A percentile compares a stretch with the other conserved stretches of the same genome.
Conservation (phyloP, 352 stramenopile genomes). For the Phytopythium litorale region DNA sequence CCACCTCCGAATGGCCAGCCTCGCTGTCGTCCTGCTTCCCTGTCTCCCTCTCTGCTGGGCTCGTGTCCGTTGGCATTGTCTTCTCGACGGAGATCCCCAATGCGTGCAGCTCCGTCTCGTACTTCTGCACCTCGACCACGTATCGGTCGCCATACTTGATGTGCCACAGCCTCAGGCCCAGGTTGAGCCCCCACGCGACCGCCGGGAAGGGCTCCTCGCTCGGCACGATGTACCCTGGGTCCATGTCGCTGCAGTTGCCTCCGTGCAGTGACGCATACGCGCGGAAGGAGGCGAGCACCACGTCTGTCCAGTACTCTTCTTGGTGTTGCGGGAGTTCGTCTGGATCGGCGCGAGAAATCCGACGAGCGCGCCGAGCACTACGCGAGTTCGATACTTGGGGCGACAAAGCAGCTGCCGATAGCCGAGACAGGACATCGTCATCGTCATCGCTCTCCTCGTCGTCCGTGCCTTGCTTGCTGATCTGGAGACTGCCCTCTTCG, state of each 20-base stretch:
- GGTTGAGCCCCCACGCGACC: constrained; percentile 62
- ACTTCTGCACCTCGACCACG: constrained; percentile 53
- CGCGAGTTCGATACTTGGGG: neutral
- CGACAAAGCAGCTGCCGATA: neutral
- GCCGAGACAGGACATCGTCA: neutral
- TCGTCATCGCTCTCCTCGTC: neutral
- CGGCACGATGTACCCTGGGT: constrained; percentile 56
- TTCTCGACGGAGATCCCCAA: constrained; percentile 25
- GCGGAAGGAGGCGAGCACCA: constrained; percentile 59
- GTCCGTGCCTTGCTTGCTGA: neutral
- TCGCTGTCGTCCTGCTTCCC: neutral
- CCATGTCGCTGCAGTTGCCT: constrained; percentile 52
- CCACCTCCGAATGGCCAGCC: neutral
- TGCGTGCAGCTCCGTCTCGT: constrained; percentile 33
- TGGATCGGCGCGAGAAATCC: neutral
- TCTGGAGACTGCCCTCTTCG: neutral
- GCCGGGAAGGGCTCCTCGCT: constrained; percentile 47
- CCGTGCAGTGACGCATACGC: constrained; percentile 42
- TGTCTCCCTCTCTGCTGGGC: neutral
- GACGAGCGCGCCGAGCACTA: neutral
- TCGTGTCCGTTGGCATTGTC: neutral
- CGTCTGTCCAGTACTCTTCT: constrained; percentile 72
- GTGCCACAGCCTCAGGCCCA: constrained; percentile 64
- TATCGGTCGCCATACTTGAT: constrained; percentile 67
- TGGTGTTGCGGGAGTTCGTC: constrained; percentile 36